Percentiles rank a stretch among this genome's conserved stretches.
phyloP scores from a whole-genome alignment of 169 alveolate genomes.

The Eimeria praecox region DNA sequence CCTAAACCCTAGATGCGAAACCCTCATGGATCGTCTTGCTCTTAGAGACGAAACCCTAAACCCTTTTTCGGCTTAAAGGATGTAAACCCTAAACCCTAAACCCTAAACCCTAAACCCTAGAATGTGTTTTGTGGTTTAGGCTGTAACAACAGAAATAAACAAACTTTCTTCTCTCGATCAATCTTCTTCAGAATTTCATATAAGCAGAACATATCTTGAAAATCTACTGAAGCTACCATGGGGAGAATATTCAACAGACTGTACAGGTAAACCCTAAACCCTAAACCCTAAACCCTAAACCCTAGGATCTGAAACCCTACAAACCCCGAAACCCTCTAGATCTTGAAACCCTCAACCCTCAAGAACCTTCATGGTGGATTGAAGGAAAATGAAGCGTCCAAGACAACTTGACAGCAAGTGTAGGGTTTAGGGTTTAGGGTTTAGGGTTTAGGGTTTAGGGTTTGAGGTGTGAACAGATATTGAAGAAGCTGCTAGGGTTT shows the following conservation, averaged over 20 bases:
- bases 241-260: slow-evolving; percentile 86
- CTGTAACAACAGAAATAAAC: slow-evolving; percentile 87
- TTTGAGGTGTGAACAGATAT: slow-evolving; percentile 53
- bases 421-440: slow-evolving; percentile 11
- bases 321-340: too few relatives aligned
- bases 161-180: slow-evolving; percentile 88
- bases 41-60: not conserved
- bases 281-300: not conserved
- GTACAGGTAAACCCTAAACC: slow-evolving; percentile 23
- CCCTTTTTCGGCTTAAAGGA: too few relatives aligned
- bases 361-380: too few relatives aligned
- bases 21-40: not conserved
- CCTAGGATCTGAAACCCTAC: too few relatives aligned
- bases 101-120: not conserved
- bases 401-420: not conserved
- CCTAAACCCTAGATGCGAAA: not conserved
- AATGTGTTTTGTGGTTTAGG: slow-evolving; percentile 60
- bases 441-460: not conserved
- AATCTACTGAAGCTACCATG: slow-evolving; percentile 89
- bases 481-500: slow-evolving; percentile 79
- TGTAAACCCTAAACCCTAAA: not conserved
- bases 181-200: slow-evolving; percentile 87
- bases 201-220: slow-evolving; percentile 89
- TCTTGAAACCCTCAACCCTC: too few relatives aligned
- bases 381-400: not conserved